Conservation (phyloP, 768 basidiomycete genomes). For the Chalciporus piperatus region DNA sequence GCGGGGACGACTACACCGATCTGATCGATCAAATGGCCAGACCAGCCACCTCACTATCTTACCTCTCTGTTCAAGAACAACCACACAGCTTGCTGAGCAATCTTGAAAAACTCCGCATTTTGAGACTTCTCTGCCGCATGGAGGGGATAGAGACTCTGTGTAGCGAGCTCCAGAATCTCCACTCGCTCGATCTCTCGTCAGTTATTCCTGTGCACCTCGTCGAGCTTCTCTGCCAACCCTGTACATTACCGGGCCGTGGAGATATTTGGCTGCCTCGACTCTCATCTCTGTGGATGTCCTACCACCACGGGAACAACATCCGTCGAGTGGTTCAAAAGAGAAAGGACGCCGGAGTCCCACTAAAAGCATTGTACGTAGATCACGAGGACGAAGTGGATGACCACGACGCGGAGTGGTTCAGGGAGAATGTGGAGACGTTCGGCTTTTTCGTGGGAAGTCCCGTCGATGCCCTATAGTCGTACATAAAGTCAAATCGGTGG, state of each 20-base stretch:
- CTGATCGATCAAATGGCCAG: conserved; percentile 43
- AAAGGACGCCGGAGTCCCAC: conserved; percentile 40
- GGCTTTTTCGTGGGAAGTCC: conserved; percentile 58
- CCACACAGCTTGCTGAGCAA: conserved; percentile 38
- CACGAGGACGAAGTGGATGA: conserved; percentile 39
- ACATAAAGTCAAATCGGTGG: too few species aligned
- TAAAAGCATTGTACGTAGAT: conserved; percentile 47
- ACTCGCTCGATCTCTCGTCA: conserved; percentile 39
- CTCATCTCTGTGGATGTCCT: conserved; percentile 42
- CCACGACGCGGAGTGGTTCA: conserved; percentile 51
- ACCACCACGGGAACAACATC: conserved; percentile 41
- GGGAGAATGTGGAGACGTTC: conserved; percentile 46
- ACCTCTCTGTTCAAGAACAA: conserved; percentile 27
- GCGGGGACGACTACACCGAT: conserved; percentile 50
- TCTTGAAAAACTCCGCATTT: conserved; percentile 52
- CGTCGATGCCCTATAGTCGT: conserved; percentile 31
- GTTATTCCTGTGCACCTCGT: conserved; percentile 32
- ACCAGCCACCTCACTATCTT: conserved; percentile 15
- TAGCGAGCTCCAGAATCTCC: conserved; percentile 46
- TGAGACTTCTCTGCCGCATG: conserved; percentile 43
- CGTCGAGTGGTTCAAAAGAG: conserved; percentile 45
- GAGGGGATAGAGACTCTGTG: conserved; percentile 39
- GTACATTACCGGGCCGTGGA: background rate
- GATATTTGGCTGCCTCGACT: conserved; percentile 49
- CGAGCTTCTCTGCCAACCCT: conserved; percentile 10